A percentile compares a stretch with the other conserved stretches of the same genome.
Evolutionary conservation across 768 basidiomycete genomes (phyloP).

Genomic region (Pholiota molesta): DNA sequence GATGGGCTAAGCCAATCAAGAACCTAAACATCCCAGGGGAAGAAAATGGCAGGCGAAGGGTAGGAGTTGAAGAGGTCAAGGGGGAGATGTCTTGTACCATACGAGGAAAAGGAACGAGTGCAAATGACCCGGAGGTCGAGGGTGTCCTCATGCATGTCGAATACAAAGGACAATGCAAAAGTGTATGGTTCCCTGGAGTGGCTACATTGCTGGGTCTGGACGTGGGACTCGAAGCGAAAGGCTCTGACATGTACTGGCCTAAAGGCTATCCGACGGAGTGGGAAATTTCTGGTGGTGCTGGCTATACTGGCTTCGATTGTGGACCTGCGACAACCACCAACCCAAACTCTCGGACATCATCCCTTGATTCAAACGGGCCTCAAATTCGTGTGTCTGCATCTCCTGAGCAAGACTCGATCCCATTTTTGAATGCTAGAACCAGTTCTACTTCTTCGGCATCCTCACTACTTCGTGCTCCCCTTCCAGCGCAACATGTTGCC

Average conservation of each 20-base stretch:
- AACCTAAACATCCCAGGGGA: slow-evolving; percentile 45
- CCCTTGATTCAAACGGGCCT: slow-evolving; percentile 46
- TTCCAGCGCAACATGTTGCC: slow-evolving; percentile 62
- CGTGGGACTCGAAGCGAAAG: slow-evolving; percentile 66
- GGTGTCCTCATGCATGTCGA: slow-evolving; percentile 68
- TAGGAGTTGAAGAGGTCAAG: slow-evolving; percentile 69
- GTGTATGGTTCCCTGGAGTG: slow-evolving; percentile 82
- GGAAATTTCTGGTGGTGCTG: slow-evolving; percentile 63
- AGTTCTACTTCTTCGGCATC: slow-evolving; percentile 51
- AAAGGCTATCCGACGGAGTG: slow-evolving; percentile 53
- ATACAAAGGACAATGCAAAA: slow-evolving; percentile 74
- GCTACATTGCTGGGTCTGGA: slow-evolving; percentile 83
- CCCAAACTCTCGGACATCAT: slow-evolving; percentile 47
- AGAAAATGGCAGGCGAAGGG: slow-evolving; percentile 61
- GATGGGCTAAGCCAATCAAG: slow-evolving; percentile 74
- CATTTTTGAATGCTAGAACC: slow-evolving; percentile 33
- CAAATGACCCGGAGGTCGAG: slow-evolving; percentile 39
- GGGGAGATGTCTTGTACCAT: slow-evolving; percentile 68
- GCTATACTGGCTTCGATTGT: slow-evolving; percentile 74
- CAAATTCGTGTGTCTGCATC: slow-evolving; percentile 23
- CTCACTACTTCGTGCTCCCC: slow-evolving; percentile 75
- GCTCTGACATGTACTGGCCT: slow-evolving; percentile 72
- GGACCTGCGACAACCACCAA: slow-evolving; percentile 37
- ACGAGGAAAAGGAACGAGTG: slow-evolving; percentile 48
- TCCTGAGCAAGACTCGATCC: slow-evolving; percentile 13